phyloP scores from a whole-genome alignment of 352 stramenopile genomes.

The Phytopythium helicoides region DNA sequence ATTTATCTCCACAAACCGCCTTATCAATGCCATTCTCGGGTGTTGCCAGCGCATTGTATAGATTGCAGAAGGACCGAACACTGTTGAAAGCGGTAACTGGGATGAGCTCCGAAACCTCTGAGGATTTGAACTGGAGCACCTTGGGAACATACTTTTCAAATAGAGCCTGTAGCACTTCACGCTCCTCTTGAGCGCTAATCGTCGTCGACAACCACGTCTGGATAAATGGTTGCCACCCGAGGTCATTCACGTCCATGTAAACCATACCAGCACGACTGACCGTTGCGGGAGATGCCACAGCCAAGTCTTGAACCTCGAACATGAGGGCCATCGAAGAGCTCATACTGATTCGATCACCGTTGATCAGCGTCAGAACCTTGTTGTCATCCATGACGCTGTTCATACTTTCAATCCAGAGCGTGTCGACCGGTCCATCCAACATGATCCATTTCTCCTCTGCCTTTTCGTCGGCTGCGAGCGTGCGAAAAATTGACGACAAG shows the following conservation, averaged over 20 bases:
- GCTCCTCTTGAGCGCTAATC: conserved; percentile 61
- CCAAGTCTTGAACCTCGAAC: conserved; percentile 95
- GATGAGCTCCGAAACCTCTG: conserved; percentile 72
- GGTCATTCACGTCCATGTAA: conserved; percentile 90
- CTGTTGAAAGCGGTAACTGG: conserved; percentile 80
- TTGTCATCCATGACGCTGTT: conserved; percentile 91
- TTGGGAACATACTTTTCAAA: conserved; percentile 87
- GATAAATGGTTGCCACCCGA: conserved; percentile 79
- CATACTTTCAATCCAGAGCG: conserved; percentile 90
- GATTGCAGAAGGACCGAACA: conserved; percentile 82
- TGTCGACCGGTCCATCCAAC: conserved; percentile 84
- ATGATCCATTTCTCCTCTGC: conserved; percentile 89
- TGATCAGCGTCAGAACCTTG: conserved; percentile 86
- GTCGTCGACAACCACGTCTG: conserved; percentile 70
- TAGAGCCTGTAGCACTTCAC: conserved; percentile 55
- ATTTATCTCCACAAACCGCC: conserved; percentile 59
- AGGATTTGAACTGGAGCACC: conserved; percentile 59
- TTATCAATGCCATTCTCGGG: conserved; percentile 73
- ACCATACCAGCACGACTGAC: conserved; percentile 93
- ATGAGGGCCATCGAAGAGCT: conserved; percentile 87
- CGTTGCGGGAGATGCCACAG: conserved; percentile 92
- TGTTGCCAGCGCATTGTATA: conserved; percentile 79
- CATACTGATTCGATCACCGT: conserved; percentile 87
- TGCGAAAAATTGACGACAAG: conserved; percentile 79
- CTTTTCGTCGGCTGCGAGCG: conserved; percentile 70